phyloP scores from a whole-genome alignment of 768 basidiomycete species.

The Fibroporia radiculosa region DNA sequence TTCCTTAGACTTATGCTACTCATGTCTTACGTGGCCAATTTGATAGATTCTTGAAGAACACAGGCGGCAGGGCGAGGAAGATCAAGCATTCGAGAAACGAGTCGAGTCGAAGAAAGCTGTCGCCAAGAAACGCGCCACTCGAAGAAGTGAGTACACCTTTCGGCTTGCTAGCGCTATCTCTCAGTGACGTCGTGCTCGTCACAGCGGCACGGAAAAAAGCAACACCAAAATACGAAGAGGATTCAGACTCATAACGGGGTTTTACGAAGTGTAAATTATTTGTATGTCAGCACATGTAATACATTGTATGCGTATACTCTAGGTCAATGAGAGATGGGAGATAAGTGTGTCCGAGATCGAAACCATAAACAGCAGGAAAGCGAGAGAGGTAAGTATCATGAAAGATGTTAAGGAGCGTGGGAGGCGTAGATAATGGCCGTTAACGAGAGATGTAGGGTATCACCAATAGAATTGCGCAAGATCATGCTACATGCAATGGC shows the following conservation, averaged over 20 bases:
- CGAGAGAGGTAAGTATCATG: background rate
- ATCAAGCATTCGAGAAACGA: constrained; percentile 82
- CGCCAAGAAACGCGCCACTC: constrained; percentile 63
- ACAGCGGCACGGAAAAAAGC: constrained; percentile 13
- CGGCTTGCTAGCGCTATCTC: background rate
- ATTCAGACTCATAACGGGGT: background rate
- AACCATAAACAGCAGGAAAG: background rate
- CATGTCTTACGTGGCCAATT: constrained; percentile 2
- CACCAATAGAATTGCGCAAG: constrained; percentile 1
- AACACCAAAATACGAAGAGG: constrained; percentile 3
- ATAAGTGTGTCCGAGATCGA: background rate
- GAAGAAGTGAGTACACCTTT: constrained; percentile 34
- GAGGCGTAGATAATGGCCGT: too few relatives aligned
- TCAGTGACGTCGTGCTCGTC: background rate
- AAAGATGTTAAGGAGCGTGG: background rate
- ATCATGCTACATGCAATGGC: background rate
- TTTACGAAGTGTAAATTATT: too few relatives aligned
- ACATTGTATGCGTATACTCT: constrained; percentile 4
- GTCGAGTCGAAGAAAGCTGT: constrained; percentile 77
- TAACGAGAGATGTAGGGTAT: constrained; percentile 1
- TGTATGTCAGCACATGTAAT: constrained; percentile 6
- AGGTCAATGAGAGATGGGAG: background rate
- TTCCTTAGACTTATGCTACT: background rate
- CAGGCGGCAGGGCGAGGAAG: constrained; percentile 81
- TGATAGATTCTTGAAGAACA: constrained; percentile 77